Percentiles rank a stretch among this genome's conserved stretches.
Evolutionary conservation across 2,329 filamentous ascomycete species (phyloP).

Genomic region (Dactylellina haptotyla): DNA sequence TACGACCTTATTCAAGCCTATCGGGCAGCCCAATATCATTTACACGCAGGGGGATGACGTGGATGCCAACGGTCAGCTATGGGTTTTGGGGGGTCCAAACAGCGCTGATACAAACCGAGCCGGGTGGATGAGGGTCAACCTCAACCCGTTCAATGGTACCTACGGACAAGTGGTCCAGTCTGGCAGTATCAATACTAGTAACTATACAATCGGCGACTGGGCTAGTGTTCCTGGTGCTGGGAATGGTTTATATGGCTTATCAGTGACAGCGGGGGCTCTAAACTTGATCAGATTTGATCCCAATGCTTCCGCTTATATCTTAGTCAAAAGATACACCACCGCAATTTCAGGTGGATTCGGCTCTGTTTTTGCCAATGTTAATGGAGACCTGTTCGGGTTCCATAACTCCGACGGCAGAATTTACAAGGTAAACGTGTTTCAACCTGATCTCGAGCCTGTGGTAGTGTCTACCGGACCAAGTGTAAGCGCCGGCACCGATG

Average conservation of each 20-base stretch:
- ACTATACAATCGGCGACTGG: background rate
- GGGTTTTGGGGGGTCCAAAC: background rate
- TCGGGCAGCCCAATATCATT: background rate
- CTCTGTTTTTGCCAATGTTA: background rate
- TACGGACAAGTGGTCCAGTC: background rate
- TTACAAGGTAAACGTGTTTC: background rate
- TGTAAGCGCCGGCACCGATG: background rate
- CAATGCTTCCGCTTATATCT: background rate
- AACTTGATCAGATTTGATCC: background rate
- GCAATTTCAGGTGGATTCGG: background rate
- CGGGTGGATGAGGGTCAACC: background rate
- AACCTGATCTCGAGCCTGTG: background rate
- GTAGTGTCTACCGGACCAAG: background rate
- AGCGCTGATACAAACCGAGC: background rate
- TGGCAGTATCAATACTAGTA: background rate
- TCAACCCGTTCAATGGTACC: background rate
- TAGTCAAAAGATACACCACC: background rate
- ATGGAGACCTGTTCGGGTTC: background rate
- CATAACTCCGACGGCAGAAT: background rate
- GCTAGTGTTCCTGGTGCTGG: background rate
- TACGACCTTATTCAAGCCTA: background rate
- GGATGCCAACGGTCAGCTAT: conserved; percentile 13
- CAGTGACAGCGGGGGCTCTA: background rate
- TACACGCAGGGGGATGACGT: background rate
- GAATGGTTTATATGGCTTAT: background rate